Conservation (phyloP, 169 alveolate species). For the Plasmodium cynomolgi region DNA sequence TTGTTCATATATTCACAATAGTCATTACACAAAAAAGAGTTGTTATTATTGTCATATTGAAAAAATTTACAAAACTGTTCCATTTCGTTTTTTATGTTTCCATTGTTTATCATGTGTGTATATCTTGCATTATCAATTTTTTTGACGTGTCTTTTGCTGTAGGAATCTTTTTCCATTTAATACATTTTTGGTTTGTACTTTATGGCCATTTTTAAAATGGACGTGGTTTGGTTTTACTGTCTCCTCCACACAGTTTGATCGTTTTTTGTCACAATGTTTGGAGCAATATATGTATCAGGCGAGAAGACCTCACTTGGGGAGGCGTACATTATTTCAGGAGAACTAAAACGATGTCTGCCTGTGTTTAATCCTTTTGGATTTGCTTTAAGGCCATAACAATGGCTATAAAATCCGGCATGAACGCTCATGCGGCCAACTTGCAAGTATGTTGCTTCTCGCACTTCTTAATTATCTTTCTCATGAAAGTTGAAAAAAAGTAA, state of each 20-base stretch:
- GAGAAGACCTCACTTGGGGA: background rate
- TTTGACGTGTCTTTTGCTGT: background rate
- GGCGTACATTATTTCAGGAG: background rate
- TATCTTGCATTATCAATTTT: background rate
- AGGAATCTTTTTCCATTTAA: background rate
- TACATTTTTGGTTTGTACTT: background rate
- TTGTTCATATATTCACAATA: background rate
- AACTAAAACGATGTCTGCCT: background rate
- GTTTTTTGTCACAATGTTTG: background rate
- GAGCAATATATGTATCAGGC: background rate
- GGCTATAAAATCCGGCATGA: background rate
- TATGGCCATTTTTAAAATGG: background rate
- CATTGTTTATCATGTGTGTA: background rate
- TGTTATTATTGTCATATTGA: background rate
- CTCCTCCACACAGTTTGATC: background rate
- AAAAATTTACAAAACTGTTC: conserved; percentile 19
- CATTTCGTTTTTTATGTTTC: conserved; percentile 6
- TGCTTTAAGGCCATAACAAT: background rate
- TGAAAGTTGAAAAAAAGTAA: conserved; percentile 8
- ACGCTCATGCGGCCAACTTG: background rate
- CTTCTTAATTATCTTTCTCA: conserved; percentile 14
- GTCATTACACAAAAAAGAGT: conserved; percentile 18
- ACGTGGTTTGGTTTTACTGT: background rate
- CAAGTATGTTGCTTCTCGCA: background rate
- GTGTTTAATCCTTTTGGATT: background rate